Evolutionary conservation across 305 asterid genomes (phyloP).

Genomic region (Fraxinus sp.): DNA sequence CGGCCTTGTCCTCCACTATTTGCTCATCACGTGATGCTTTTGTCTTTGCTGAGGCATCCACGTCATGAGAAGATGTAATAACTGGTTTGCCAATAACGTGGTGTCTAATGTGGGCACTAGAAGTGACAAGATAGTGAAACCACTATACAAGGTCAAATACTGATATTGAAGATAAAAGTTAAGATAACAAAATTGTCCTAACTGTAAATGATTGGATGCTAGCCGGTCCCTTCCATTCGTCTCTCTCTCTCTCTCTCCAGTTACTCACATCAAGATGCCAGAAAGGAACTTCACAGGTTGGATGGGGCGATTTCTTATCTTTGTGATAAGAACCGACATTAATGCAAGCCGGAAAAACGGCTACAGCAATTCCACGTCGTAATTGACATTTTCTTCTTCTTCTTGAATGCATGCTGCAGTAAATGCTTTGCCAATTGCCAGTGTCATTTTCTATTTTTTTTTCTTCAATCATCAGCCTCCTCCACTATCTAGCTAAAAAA

Average conservation of each 20-base stretch:
- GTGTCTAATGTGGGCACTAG: background rate
- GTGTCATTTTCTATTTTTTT: conserved; percentile 18
- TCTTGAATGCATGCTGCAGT: conserved; percentile 31
- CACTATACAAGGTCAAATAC: too few species aligned
- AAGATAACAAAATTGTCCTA: background rate
- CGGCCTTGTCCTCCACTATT: background rate
- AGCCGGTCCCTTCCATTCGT: background rate
- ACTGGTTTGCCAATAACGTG: background rate
- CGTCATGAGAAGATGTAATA: background rate
- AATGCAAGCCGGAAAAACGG: conserved; percentile 11
- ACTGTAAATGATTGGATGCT: background rate
- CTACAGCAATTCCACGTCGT: conserved; percentile 2
- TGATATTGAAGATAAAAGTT: background rate
- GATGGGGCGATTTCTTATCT: background rate
- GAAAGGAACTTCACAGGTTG: background rate
- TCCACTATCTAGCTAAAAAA: conserved; percentile 11
- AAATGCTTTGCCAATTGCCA: conserved; percentile 25
- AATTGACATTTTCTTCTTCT: background rate
- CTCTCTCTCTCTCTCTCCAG: background rate
- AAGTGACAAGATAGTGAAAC: background rate
- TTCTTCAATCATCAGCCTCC: conserved; percentile 29
- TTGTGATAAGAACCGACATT: conserved; percentile 14
- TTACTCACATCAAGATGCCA: background rate
- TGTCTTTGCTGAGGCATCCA: background rate
- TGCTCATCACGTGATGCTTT: background rate